Percentiles rank a stretch among this genome's conserved stretches.
phyloP scores from a whole-genome alignment of 805 yeast species.

The Teunomyces lycoperdinae region DNA sequence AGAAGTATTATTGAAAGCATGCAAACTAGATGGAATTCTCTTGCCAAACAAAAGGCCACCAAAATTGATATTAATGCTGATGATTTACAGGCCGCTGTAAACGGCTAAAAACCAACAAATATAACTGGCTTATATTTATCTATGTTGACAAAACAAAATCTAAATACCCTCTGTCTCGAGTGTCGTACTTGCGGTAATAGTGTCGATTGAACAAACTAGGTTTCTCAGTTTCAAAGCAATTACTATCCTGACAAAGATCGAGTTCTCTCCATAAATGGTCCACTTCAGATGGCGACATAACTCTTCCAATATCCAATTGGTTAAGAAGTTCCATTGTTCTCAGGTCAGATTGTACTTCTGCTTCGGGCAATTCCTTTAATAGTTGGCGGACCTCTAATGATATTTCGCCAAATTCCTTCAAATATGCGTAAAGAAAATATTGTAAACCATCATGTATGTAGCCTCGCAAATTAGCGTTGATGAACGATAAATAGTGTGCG shows the following conservation, averaged over 20 bases:
- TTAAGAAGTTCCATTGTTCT: constrained; percentile 8
- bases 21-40: constrained; percentile 13
- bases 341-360: constrained; percentile 10
- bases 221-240: constrained; percentile 3
- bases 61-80: constrained; percentile 37
- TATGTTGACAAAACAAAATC: constrained; percentile 4
- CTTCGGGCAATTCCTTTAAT: constrained; percentile 14
- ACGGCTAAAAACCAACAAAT: constrained; percentile 4
- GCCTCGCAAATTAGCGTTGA: constrained; percentile 25
- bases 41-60: constrained; percentile 16
- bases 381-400: constrained; percentile 7
- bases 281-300: constrained; percentile 2
- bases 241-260: constrained; percentile 7
- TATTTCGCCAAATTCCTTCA: constrained; percentile 13
- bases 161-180: constrained; percentile 25
- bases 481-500: constrained; percentile 18
- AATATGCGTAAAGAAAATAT: constrained; percentile 21
- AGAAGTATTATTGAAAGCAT: constrained; percentile 17
- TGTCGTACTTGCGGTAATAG: constrained; percentile 18
- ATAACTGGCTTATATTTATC: constrained; percentile 3
- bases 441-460: constrained; percentile 20
- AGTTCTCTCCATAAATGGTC: constrained; percentile 14
- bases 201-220: constrained; percentile 13
- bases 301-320: not conserved
- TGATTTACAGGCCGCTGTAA: constrained; percentile 33